Evolutionary conservation across 2,329 filamentous ascomycete species (phyloP), one percentile per base, ranked within the genome.

Genomic region (Fusarium aywerte): DNA sequence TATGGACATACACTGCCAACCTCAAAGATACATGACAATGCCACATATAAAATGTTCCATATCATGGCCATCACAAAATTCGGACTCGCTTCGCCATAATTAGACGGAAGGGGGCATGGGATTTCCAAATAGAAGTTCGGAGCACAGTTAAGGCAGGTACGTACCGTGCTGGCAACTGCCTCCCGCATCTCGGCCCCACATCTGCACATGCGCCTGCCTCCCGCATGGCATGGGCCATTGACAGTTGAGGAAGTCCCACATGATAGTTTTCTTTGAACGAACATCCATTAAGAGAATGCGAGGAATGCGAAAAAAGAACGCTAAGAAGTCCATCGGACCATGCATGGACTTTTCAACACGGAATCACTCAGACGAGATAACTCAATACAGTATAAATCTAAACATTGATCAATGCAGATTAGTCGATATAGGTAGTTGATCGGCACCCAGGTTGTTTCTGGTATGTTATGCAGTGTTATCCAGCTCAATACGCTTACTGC

Each of bases 101-200:
- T 9, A 25, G 13, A 20, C 35, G 29, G 33, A 20, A 36, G 29
- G 33, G 21, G 55, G 55, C 35, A 54, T 53, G 44, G 65, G 60
- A 68, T 45, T 65, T 68, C 57, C 21, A 36, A 48, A 25, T 48
- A 9, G 45, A 48, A 48, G 32, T 48, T 36, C 27, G 20, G 43
- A 32, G 10, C 12, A n/a, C 21, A 33, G 16, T 32, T 20, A 31
- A 29, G 43, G 18, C 21, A 48, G 16, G 44, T 47, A 47, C 20
- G 31, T 48, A 48, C 25, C 21, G 6, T 11, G 12, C 31, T 48
- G 11, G 44, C 45, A 36, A 48, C 32, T 36, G 45, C 31, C 44
- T 58, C 51, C 59, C 52, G 62, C 58, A 58, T 32, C 49, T 38
- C 66, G 67, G 66, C 67, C 67, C 67, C 67, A 67, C 66, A 60